Conservation (phyloP, 2,329 filamentous ascomycete species). For the Epichloe gansuensis region DNA sequence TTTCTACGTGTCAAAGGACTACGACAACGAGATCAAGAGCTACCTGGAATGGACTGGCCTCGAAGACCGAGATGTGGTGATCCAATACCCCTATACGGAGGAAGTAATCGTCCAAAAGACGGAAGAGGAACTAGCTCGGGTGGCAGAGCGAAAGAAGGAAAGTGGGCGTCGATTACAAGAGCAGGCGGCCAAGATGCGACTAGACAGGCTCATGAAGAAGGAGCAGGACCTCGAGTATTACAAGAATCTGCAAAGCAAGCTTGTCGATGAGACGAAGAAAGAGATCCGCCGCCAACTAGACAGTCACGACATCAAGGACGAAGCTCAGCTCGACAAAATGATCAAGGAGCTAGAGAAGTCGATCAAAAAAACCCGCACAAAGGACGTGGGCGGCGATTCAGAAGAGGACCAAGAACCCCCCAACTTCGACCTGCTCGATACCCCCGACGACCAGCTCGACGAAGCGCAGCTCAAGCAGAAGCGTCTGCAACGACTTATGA, state of each 20-base stretch:
- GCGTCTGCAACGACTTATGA: slow-evolving; percentile 80
- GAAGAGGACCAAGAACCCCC: slow-evolving; percentile 73
- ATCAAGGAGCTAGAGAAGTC: slow-evolving; percentile 84
- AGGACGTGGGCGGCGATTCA: slow-evolving; percentile 73
- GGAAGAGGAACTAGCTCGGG: slow-evolving; percentile 79
- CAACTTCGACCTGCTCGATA: slow-evolving; percentile 76
- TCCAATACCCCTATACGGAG: slow-evolving; percentile 91
- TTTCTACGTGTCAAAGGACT: slow-evolving; percentile 78
- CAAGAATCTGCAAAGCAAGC: slow-evolving; percentile 62
- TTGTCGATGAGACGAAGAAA: slow-evolving; percentile 75
- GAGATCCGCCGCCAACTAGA: slow-evolving; percentile 78
- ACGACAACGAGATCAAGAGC: slow-evolving; percentile 59
- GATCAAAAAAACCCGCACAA: slow-evolving; percentile 80
- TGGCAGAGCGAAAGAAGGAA: slow-evolving; percentile 90
- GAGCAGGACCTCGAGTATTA: slow-evolving; percentile 93
- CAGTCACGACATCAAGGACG: slow-evolving; percentile 83
- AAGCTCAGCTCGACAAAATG: slow-evolving; percentile 68
- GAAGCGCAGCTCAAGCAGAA: slow-evolving; percentile 87
- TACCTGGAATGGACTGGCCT: slow-evolving; percentile 87
- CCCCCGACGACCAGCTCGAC: slow-evolving; percentile 84
- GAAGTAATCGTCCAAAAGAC: slow-evolving; percentile 84
- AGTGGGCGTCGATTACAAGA: slow-evolving; percentile 84
- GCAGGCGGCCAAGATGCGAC: slow-evolving; percentile 91
- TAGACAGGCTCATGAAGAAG: slow-evolving; percentile 91
- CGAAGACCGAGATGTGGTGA: slow-evolving; percentile 75